These are phyloP conservation scores for Candida suzukii DNA, from an alignment of 805 yeast genomes.

Conservation along the genomic window DNA sequence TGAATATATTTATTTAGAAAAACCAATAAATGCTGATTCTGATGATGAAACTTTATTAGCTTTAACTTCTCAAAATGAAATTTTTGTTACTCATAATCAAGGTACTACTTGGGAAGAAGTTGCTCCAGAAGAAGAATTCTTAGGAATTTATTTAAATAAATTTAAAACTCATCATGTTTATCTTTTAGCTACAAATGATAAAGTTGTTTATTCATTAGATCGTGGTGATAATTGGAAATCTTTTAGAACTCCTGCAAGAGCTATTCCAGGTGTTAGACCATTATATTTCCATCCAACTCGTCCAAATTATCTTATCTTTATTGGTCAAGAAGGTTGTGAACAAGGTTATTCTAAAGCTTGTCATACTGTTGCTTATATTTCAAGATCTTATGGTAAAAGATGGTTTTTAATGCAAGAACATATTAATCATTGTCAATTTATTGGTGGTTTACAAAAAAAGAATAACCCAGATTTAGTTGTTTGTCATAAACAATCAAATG, in stretches of 20 bases:
- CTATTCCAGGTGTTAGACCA: constrained; percentile 34
- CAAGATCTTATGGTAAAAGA: constrained; percentile 59
- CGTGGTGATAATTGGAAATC: constrained; percentile 56
- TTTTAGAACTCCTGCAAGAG: constrained; percentile 46
- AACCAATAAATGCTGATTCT: constrained; percentile 30
- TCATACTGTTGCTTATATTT: constrained; percentile 47
- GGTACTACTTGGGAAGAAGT: constrained; percentile 49
- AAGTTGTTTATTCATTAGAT: constrained; percentile 54
- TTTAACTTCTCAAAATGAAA: constrained; percentile 45
- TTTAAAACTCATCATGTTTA: constrained; percentile 46
- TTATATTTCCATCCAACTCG: constrained; percentile 61
- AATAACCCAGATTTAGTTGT: constrained; percentile 44
- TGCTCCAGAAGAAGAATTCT: constrained; percentile 36
- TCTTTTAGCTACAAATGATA: constrained; percentile 39
- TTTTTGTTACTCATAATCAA: constrained; percentile 65
- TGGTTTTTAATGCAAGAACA: constrained; percentile 52
- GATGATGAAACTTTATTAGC: constrained; percentile 60
- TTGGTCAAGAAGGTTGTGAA: constrained; percentile 57
- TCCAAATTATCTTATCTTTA: constrained; percentile 57
- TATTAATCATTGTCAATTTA: constrained; percentile 59
- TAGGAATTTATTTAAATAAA: constrained; percentile 50
- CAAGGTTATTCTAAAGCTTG: constrained; percentile 40
- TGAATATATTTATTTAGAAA: constrained; percentile 57
- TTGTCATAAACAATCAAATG: constrained; percentile 46
- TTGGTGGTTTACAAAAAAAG: constrained; percentile 39